Conservation (phyloP, 2,329 filamentous ascomycete species). For the Rhinocladiella similis region DNA sequence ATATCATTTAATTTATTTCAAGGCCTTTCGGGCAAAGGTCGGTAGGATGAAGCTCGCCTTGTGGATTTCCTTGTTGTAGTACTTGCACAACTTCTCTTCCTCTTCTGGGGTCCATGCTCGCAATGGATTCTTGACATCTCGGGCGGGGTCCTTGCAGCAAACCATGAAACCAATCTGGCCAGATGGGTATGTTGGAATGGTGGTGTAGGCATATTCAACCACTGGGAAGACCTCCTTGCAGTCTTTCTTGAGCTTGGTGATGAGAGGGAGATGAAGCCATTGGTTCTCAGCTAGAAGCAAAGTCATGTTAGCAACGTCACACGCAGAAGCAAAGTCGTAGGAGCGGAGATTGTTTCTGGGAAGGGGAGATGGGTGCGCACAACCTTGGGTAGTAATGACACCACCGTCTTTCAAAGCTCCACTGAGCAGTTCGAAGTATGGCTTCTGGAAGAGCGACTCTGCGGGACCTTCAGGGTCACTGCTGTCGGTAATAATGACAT, state of each 20-base stretch:
- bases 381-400: slow-evolving; percentile 99
- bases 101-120: slow-evolving; percentile 81
- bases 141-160: slow-evolving; percentile 88
- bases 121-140: slow-evolving; percentile 81
- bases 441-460: slow-evolving; percentile 96
- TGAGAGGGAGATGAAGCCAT: slow-evolving; percentile 95
- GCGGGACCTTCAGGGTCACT: slow-evolving; percentile 96
- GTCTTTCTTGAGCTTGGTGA: slow-evolving; percentile 91
- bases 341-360: no score
- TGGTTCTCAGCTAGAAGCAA: slow-evolving; percentile 82
- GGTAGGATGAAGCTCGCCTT: slow-evolving; percentile 91
- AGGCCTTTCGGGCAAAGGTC: slow-evolving; percentile 81
- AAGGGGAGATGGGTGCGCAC: slow-evolving; percentile 73
- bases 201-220: slow-evolving; percentile 96
- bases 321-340: neutral
- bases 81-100: slow-evolving; percentile 88
- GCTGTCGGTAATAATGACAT: slow-evolving; percentile 99
- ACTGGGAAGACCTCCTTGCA: slow-evolving; percentile 97
- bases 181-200: slow-evolving; percentile 97
- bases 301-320: slow-evolving; percentile 21
- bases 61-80: slow-evolving; percentile 98
- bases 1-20: slow-evolving; percentile 39
- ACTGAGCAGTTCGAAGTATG: slow-evolving; percentile 93
- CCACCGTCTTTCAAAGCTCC: slow-evolving; percentile 90
- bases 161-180: slow-evolving; percentile 99